These are phyloP conservation scores for Piromyces finnis DNA, from an alignment of 192 early-diverging fungal species.

Conservation along the genomic window DNA sequence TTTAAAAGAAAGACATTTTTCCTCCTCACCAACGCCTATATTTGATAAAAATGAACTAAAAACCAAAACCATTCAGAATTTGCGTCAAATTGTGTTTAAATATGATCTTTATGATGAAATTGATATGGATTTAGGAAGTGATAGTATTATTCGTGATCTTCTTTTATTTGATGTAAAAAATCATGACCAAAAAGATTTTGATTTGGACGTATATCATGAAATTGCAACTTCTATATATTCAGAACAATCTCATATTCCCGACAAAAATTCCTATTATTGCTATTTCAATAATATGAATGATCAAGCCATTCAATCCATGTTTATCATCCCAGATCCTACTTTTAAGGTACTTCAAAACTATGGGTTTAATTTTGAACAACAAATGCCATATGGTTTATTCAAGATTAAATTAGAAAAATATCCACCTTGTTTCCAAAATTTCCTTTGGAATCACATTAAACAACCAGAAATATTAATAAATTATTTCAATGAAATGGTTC, in stretches of 20 bases:
- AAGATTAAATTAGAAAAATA: background rate
- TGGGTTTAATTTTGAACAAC: background rate
- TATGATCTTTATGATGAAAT: background rate
- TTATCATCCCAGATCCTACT: background rate
- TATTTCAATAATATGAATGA: background rate
- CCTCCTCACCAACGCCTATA: background rate
- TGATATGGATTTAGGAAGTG: background rate
- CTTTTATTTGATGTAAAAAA: background rate
- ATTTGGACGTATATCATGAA: too few relatives aligned
- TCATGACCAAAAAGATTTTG: background rate
- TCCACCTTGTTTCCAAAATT: background rate
- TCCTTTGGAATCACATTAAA: background rate
- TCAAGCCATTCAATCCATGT: background rate
- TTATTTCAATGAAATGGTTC: background rate
- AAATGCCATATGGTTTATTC: background rate
- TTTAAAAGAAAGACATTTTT: background rate
- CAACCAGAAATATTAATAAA: background rate
- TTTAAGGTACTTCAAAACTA: background rate
- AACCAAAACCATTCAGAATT: background rate
- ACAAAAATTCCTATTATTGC: too few relatives aligned
- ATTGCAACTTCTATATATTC: too few relatives aligned
- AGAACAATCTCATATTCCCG: too few relatives aligned
- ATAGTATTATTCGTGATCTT: background rate
- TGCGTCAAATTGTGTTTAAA: background rate
- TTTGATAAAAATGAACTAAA: background rate